phyloP scores from a whole-genome alignment of 108 stramenopile genomes.

The Fragilariopsis cylindrus region DNA sequence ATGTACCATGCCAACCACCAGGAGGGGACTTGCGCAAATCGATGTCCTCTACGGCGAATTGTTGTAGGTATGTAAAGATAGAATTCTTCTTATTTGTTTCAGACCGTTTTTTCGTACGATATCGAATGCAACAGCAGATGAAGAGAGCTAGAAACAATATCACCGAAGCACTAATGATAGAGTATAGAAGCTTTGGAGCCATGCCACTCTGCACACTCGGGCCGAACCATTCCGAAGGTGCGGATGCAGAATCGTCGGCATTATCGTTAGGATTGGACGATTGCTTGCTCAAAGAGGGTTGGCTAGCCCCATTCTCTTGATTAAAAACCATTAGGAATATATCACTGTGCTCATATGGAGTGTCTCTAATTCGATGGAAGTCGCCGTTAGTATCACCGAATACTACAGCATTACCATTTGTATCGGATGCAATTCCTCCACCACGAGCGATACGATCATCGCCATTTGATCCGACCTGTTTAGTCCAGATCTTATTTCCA shows the following conservation, averaged over 20 bases:
- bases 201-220: background rate
- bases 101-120: background rate
- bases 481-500: slow-evolving; percentile 35
- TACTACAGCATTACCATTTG: slow-evolving; percentile 48
- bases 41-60: slow-evolving; percentile 20
- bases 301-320: slow-evolving; percentile 19
- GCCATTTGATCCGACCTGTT: slow-evolving; percentile 48
- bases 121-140: background rate
- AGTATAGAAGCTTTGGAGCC: too few species aligned
- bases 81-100: slow-evolving; percentile 6
- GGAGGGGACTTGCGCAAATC: slow-evolving; percentile 26
- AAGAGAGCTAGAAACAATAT: background rate
- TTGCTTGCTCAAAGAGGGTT: slow-evolving; percentile 7
- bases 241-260: background rate
- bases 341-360: slow-evolving; percentile 13
- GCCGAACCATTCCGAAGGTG: slow-evolving; percentile 8
- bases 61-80: slow-evolving; percentile 17
- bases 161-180: background rate
- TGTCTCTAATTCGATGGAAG: slow-evolving; percentile 38
- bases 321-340: slow-evolving; percentile 32
- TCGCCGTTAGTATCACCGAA: slow-evolving; percentile 50
- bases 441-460: slow-evolving; percentile 49
- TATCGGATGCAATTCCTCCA: slow-evolving; percentile 37
- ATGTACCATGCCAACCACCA: slow-evolving; percentile 25
- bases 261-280: background rate